Evolutionary conservation across 305 asterid species (phyloP).

Genomic region (Stenogyne calaminthoides): DNA sequence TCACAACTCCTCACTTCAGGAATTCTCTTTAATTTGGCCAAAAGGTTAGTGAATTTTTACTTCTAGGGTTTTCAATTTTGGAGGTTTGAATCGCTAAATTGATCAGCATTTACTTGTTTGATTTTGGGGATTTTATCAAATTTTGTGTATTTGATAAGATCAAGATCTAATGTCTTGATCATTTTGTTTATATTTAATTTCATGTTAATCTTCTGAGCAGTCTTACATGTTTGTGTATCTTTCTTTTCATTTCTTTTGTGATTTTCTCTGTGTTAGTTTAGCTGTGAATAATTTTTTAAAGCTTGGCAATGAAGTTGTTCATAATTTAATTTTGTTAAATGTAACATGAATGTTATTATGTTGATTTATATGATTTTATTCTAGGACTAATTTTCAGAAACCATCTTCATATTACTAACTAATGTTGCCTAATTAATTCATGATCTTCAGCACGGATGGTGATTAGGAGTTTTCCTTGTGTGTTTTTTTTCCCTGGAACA

Average conservation of each 20-base stretch:
- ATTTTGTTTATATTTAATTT: constrained; percentile 26
- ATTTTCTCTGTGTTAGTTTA: constrained; percentile 16
- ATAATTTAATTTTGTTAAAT: background rate
- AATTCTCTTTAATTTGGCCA: constrained; percentile 37
- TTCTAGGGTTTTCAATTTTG: constrained; percentile 32
- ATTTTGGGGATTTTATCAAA: constrained; percentile 43
- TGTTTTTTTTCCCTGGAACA: background rate
- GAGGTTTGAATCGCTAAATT: constrained; percentile 35
- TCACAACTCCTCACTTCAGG: constrained; percentile 28
- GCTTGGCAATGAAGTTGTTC: constrained; percentile 1
- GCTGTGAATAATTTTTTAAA: constrained; percentile 13
- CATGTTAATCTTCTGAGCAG: constrained; percentile 7
- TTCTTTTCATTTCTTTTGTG: background rate
- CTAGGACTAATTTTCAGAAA: constrained; percentile 13
- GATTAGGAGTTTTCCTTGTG: background rate
- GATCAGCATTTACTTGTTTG: constrained; percentile 25
- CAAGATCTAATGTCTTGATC: constrained; percentile 22
- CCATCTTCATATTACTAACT: constrained; percentile 5
- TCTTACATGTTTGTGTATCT: constrained; percentile 26
- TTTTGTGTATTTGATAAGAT: constrained; percentile 16
- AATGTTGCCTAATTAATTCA: constrained; percentile 26
- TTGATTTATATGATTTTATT: constrained; percentile 19
- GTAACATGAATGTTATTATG: background rate
- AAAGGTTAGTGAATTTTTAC: constrained; percentile 48
- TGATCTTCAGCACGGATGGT: constrained; percentile 15